Percentiles rank a stretch among this genome's conserved stretches.
phyloP scores from a whole-genome alignment of 176 grass and related monocot genomes.

The Ananas comosus region DNA sequence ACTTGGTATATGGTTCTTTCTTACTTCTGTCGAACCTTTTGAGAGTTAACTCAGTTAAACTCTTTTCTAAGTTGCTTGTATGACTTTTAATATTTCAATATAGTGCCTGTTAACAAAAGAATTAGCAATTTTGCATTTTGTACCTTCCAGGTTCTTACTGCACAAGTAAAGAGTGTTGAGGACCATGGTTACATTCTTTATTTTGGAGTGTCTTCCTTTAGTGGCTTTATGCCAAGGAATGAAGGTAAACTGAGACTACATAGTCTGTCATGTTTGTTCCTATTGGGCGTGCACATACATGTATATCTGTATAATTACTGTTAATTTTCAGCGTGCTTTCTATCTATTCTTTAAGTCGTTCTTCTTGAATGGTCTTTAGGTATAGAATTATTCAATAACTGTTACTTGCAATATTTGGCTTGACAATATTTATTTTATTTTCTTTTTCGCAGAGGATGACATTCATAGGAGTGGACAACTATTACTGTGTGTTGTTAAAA shows the following conservation, averaged over 20 bases:
- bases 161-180: conserved; percentile 90
- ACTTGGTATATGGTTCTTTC: neutral
- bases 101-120: neutral
- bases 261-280: too few relatives aligned
- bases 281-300: too few relatives aligned
- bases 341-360: too few relatives aligned
- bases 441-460: conserved; percentile 39
- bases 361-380: neutral
- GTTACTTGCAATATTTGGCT: neutral
- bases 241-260: conserved; percentile 33
- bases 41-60: neutral
- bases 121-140: neutral
- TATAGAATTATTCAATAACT: neutral
- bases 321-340: too few relatives aligned
- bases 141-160: conserved; percentile 53
- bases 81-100: neutral
- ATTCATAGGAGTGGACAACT: conserved; percentile 43
- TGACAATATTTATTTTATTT: conserved; percentile 5
- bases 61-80: neutral
- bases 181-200: conserved; percentile 98
- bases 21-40: neutral
- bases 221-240: conserved; percentile 77
- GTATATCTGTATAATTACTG: too few relatives aligned
- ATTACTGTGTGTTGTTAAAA: conserved; percentile 67
- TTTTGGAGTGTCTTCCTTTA: conserved; percentile 76